Percentiles rank a stretch among this genome's conserved stretches.
These are phyloP conservation scores for Clonostachys sp. DNA, from an alignment of 2,329 filamentous ascomycete species.

Conservation along the genomic window DNA sequence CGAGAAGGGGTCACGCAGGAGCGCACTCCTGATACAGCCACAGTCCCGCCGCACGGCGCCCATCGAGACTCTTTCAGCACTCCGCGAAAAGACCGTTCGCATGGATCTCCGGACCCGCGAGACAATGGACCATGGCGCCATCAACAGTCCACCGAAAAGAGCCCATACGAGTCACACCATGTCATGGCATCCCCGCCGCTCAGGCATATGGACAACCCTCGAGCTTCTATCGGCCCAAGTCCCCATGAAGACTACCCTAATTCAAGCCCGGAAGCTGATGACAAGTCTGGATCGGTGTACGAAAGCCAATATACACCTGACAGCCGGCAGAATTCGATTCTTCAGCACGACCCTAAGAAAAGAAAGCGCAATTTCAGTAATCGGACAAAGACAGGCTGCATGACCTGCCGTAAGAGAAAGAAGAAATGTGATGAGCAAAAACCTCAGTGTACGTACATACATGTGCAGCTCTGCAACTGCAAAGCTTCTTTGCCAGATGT, in stretches of 20 bases:
- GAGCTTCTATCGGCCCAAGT: too few relatives aligned
- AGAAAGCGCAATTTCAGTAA: slow-evolving; percentile 85
- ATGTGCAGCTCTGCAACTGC: not conserved
- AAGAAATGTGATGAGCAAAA: slow-evolving; percentile 98
- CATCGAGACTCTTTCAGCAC: slow-evolving; percentile 35
- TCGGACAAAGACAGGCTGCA: slow-evolving; percentile 90
- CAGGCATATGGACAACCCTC: too few relatives aligned
- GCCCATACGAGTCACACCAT: slow-evolving; percentile 28
- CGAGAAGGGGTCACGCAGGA: slow-evolving; percentile 23
- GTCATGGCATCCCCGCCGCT: too few relatives aligned
- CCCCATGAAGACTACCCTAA: slow-evolving; percentile 32
- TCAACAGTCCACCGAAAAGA: slow-evolving; percentile 39
- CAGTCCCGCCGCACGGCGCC: slow-evolving; percentile 22
- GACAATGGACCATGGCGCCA: slow-evolving; percentile 47
- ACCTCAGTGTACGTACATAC: slow-evolving; percentile 70
- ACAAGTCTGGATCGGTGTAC: slow-evolving; percentile 34
- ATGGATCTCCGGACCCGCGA: slow-evolving; percentile 37
- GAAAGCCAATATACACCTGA: slow-evolving; percentile 38
- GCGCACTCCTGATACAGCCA: slow-evolving; percentile 23
- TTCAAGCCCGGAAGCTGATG: slow-evolving; percentile 51
- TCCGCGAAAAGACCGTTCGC: slow-evolving; percentile 37
- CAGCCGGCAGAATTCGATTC: slow-evolving; percentile 39
- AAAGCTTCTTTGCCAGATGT: not conserved
- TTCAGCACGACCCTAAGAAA: slow-evolving; percentile 62
- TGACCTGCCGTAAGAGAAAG: slow-evolving; percentile 87